Base-by-base conservation (phyloP, 257 asterid species). In the Dorcoceras hygrometricum region DNA sequence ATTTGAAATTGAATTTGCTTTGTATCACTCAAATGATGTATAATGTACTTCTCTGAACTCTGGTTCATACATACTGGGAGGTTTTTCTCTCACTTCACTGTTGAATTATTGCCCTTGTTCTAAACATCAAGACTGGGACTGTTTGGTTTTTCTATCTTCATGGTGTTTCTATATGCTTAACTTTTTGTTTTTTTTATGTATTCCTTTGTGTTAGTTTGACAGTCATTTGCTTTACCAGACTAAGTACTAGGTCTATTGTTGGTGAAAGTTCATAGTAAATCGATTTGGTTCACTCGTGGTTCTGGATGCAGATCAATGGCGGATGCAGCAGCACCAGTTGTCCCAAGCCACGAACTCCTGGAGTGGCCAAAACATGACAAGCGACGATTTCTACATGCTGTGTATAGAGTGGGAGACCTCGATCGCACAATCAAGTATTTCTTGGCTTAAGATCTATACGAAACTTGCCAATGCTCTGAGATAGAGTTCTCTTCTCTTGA, bases 381-480 rank as follows among this genome's bases (percentile, higher is more conserved):
- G 68, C 96, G 85, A 24, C 78, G 99, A 39, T 71, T 93, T 61
- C 76, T 93, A 31, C 99, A 90, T 68, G 99, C 90, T 4, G 99
- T 93, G 48, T 93, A 88, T 73, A 96, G 99, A 6, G 99, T 93
- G 28, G 99, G 99, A 71, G 91, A 93, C 84, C 99, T 93, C 25
- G 97, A 93, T 11, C 91, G 91, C 60, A 88, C 99, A 66, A 93
- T 93, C 80, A 93, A 88, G 99, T 93, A 77, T 62, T 84, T 54
- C 56, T 58, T 22, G 8, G 59, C 60, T 72, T 54, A 53, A 16
- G 73, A 29, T 50, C 48, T 9, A 12, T 51, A 9, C 58, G 28
- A 39, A 46, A 12, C 54, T 14, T 62, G 64, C 64, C n/a, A 57
- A 28, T 59, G 29, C 51, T 18, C n/a, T 32, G 32, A 23, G 64